A percentile compares a stretch with the other conserved stretches of the same genome.
Conservation (phyloP, 768 basidiomycete species). For the Floccularia luteovirens region DNA sequence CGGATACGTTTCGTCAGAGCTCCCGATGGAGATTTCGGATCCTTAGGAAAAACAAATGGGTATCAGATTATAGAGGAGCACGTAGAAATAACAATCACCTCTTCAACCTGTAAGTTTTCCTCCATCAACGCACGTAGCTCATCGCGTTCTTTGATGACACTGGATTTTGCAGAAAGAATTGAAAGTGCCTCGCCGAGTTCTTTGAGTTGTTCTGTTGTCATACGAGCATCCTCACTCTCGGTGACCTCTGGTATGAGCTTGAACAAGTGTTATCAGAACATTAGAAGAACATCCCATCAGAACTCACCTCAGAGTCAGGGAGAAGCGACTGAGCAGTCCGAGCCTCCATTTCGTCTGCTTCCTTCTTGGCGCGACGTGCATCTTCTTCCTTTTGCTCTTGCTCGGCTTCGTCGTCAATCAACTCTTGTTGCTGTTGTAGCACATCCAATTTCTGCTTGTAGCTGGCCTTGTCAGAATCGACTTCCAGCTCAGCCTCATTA, state of each 20-base stretch:
- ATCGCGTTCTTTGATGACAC: slow-evolving; percentile 91
- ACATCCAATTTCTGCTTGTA: slow-evolving; percentile 99
- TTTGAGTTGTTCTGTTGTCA: slow-evolving; percentile 94
- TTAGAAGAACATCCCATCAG: not conserved
- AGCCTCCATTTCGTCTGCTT: slow-evolving; percentile 73
- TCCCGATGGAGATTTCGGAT: slow-evolving; percentile 73
- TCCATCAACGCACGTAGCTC: slow-evolving; percentile 90
- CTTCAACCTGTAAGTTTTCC: slow-evolving; percentile 85
- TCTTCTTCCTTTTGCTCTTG: slow-evolving; percentile 95
- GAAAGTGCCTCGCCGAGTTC: slow-evolving; percentile 90
- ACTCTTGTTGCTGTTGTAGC: slow-evolving; percentile 95
- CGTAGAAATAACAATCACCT: slow-evolving; percentile 37
- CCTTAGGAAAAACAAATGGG: slow-evolving; percentile 25
- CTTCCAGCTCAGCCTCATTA: slow-evolving; percentile 95
- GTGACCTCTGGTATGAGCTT: slow-evolving; percentile 58
- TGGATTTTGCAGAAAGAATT: slow-evolving; percentile 87
- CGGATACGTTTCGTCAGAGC: slow-evolving; percentile 95
- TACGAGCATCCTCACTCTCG: slow-evolving; percentile 74
- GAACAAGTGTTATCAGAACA: not conserved
- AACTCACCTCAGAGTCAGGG: slow-evolving; percentile 81
- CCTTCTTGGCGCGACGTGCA: slow-evolving; percentile 79
- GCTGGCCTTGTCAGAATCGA: slow-evolving; percentile 86
- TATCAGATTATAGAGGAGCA: not conserved
- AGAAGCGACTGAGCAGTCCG: slow-evolving; percentile 74
- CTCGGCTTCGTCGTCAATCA: slow-evolving; percentile 98